Evolutionary conservation across 257 asterid species (phyloP).

Genomic region (Solanum dulcamara): DNA sequence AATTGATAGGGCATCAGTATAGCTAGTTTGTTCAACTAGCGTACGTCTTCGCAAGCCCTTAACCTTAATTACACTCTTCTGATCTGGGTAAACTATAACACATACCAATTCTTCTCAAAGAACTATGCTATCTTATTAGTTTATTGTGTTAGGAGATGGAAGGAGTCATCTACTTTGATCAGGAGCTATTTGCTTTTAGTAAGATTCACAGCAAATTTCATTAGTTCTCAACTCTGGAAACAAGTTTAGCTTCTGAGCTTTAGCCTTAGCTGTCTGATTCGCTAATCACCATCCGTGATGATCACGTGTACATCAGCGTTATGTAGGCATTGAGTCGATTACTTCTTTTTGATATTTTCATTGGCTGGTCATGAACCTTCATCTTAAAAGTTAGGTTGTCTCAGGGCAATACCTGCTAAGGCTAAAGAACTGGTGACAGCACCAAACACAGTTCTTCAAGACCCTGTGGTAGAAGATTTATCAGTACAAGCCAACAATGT

Average conservation of each 20-base stretch:
- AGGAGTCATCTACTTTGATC: neutral
- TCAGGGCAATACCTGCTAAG: conserved; percentile 57
- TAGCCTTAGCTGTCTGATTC: neutral
- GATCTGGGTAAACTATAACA: neutral
- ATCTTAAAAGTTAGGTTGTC: neutral
- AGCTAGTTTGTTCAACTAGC: neutral
- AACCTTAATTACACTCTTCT: neutral
- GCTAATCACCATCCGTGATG: neutral
- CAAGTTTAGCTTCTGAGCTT: neutral
- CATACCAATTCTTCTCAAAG: neutral
- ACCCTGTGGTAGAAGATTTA: conserved; percentile 15
- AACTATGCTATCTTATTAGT: neutral
- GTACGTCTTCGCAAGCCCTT: neutral
- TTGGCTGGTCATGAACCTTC: neutral
- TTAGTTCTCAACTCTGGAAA: neutral
- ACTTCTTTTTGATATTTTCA: neutral
- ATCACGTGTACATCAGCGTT: neutral
- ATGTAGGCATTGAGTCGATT: neutral
- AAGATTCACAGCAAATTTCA: neutral
- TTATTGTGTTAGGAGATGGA: neutral
- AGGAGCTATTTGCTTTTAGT: neutral
- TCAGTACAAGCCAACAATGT: conserved; percentile 12
- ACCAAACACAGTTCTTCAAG: conserved; percentile 16
- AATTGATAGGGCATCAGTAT: neutral
- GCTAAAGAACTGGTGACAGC: conserved; percentile 25